phyloP scores from a whole-genome alignment of 176 grass and related monocot genomes.

The Elymus sibiricus region DNA sequence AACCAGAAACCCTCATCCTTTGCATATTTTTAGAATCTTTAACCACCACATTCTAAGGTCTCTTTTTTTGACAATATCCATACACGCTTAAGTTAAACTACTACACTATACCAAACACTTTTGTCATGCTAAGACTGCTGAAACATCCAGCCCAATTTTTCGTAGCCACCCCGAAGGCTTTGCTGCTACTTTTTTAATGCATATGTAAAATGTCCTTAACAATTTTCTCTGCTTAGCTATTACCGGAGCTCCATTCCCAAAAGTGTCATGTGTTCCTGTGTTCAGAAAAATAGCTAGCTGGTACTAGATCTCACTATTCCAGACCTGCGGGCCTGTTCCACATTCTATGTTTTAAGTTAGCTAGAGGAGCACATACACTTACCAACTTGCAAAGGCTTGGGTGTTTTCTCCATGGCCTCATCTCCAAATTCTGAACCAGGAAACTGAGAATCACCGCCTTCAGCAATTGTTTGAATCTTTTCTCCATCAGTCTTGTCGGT shows the following conservation, averaged over 20 bases:
- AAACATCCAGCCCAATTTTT: slow-evolving; percentile 17
- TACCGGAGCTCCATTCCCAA: neutral
- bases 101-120: slow-evolving; percentile 1
- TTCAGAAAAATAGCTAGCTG: neutral
- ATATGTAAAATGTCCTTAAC: neutral
- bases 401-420: neutral
- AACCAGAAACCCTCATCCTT: slow-evolving; percentile 36
- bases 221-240: slow-evolving; percentile 11
- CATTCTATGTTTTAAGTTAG: slow-evolving; percentile 18
- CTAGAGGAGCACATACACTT: slow-evolving; percentile 26
- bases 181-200: slow-evolving; percentile 22
- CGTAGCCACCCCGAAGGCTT: slow-evolving; percentile 11
- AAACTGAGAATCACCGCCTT: neutral
- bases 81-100: slow-evolving; percentile 10
- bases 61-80: neutral
- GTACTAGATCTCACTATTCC: neutral
- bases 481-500: neutral
- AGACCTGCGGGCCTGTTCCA: neutral
- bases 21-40: neutral
- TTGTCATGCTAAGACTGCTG: slow-evolving; percentile 5
- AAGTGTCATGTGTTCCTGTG: neutral
- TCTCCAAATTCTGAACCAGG: slow-evolving; percentile 25
- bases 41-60: slow-evolving; percentile 3
- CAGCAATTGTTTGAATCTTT: slow-evolving; percentile 20
- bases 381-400: slow-evolving; percentile 29